These are phyloP conservation scores for Agaricus sinodeliciosus DNA, from an alignment of 768 basidiomycete genomes.

Conservation along the genomic window DNA sequence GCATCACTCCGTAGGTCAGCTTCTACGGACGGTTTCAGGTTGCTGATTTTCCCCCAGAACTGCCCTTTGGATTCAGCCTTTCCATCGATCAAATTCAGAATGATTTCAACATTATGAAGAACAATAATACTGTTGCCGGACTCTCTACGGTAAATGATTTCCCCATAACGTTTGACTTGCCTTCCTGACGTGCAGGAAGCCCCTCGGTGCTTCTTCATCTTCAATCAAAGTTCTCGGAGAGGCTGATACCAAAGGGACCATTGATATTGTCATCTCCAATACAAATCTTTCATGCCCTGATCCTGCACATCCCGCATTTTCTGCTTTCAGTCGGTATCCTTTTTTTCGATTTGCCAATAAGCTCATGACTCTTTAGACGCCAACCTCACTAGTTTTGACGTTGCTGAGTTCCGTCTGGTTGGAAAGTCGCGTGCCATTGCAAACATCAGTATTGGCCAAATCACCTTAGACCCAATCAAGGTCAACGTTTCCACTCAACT, in stretches of 20 bases:
- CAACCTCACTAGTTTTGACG: conserved; percentile 43
- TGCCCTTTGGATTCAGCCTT: conserved; percentile 67
- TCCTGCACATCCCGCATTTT: conserved; percentile 42
- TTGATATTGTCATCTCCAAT: conserved; percentile 55
- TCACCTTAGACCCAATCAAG: conserved; percentile 65
- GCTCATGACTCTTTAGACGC: conserved; percentile 30
- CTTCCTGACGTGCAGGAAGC: conserved; percentile 27
- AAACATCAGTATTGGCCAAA: conserved; percentile 53
- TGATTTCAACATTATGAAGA: conserved; percentile 52
- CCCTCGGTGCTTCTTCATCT: conserved; percentile 58
- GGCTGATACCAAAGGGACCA: conserved; percentile 52
- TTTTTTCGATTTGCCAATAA: background rate
- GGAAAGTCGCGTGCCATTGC: conserved; percentile 57
- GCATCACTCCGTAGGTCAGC: conserved; percentile 44
- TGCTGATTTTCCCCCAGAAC: conserved; percentile 27
- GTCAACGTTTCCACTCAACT: conserved; percentile 63
- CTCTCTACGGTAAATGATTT: conserved; percentile 47
- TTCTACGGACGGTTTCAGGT: background rate
- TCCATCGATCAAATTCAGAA: conserved; percentile 58
- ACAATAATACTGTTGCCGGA: conserved; percentile 45
- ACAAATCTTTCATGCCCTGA: conserved; percentile 45
- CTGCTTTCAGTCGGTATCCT: conserved; percentile 46
- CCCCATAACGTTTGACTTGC: background rate
- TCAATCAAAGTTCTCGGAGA: conserved; percentile 44
- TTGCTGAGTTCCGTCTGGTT: conserved; percentile 48